phyloP scores from a whole-genome alignment of 768 basidiomycete species.

The Amanita exitialis region DNA sequence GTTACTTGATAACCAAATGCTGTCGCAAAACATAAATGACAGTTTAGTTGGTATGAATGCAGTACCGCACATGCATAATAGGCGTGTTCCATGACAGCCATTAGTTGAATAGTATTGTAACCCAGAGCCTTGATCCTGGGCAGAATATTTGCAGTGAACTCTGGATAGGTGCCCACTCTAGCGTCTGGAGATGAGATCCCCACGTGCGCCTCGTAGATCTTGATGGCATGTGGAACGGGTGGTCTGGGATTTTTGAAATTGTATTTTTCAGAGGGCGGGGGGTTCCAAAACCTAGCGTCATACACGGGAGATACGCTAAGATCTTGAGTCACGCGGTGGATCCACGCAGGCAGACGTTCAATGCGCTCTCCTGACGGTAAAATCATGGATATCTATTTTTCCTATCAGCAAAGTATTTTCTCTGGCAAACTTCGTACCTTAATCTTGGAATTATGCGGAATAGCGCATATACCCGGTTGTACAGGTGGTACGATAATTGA shows the following conservation, averaged over 20 bases:
- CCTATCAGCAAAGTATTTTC: constrained; percentile 2
- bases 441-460: constrained; percentile 91
- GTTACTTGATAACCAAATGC: constrained; percentile 99
- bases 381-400: constrained; percentile 79
- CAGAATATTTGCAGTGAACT: constrained; percentile 79
- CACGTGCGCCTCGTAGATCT: constrained; percentile 97
- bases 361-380: constrained; percentile 69
- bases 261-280: constrained; percentile 61
- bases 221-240: constrained; percentile 45
- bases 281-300: constrained; percentile 99
- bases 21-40: constrained; percentile 20
- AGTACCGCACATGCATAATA: constrained; percentile 83
- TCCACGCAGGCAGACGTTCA: constrained; percentile 93
- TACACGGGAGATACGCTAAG: constrained; percentile 81
- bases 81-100: constrained; percentile 98
- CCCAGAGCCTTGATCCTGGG: constrained; percentile 86
- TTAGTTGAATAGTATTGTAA: constrained; percentile 96
- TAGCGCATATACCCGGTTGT: constrained; percentile 61
- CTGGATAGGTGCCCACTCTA: constrained; percentile 90
- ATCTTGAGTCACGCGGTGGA: constrained; percentile 92
- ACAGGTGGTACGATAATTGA: constrained; percentile 68
- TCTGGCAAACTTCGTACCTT: constrained; percentile 46
- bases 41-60: background rate
- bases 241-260: constrained; percentile 74
- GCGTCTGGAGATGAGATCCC: constrained; percentile 88